Conservation (phyloP, 768 basidiomycete species). For the Lactarius sanguifluus region DNA sequence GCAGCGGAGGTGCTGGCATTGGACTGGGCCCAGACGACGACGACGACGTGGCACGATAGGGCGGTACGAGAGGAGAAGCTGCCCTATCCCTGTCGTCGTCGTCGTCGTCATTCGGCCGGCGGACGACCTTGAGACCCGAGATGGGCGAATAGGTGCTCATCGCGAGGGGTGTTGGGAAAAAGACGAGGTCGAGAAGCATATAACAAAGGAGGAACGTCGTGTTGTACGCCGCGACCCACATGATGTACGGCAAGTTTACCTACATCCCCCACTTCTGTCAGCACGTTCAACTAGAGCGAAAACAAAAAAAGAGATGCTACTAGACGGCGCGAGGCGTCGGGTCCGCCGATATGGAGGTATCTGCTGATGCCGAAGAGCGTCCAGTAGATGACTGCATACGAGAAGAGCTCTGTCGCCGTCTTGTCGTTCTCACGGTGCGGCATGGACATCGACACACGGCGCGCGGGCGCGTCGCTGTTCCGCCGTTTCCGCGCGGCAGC, state of each 20-base stretch:
- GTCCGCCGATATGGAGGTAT: slow-evolving; percentile 37
- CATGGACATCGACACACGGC: slow-evolving; percentile 21
- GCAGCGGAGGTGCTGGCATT: slow-evolving; percentile 47
- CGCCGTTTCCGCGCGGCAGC: slow-evolving; percentile 16
- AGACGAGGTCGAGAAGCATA: slow-evolving; percentile 68
- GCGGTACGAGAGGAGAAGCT: background rate
- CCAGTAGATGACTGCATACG: slow-evolving; percentile 85
- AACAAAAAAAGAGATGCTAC: slow-evolving; percentile 41
- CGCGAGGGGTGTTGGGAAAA: slow-evolving; percentile 51
- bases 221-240: slow-evolving; percentile 91
- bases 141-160: slow-evolving; percentile 38
- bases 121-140: slow-evolving; percentile 38
- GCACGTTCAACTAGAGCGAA: background rate
- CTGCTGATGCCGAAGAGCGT: slow-evolving; percentile 43
- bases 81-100: background rate
- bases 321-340: slow-evolving; percentile 57
- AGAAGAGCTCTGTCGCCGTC: slow-evolving; percentile 71
- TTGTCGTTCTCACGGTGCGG: slow-evolving; percentile 63
- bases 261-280: slow-evolving; percentile 35
- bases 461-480: slow-evolving; percentile 31
- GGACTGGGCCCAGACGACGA: slow-evolving; percentile 33
- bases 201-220: slow-evolving; percentile 81
- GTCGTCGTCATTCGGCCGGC: background rate
- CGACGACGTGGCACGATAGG: slow-evolving; percentile 20
- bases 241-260: slow-evolving; percentile 87